Base-by-base conservation (phyloP, 2,329 filamentous ascomycete genomes). In the Pleomassaria siparia region DNA sequence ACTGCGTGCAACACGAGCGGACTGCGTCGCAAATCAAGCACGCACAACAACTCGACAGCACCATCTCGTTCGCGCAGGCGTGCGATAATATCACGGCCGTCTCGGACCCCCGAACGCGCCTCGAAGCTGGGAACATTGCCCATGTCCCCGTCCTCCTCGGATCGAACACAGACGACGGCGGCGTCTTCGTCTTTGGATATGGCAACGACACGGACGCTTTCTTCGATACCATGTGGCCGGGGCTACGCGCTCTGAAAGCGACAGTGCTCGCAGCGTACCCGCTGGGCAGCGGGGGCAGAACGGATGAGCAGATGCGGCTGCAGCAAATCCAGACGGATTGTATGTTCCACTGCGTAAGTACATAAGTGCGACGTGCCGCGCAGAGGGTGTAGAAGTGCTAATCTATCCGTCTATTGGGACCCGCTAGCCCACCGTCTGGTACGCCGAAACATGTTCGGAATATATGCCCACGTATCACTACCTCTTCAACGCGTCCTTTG, bases 401-500 rank as follows among this genome's bases (percentile, higher is more conserved):
- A 29, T n/a, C 26, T n/a, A n/a, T n/a, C 26, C 26, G 26, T n/a
- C 33, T 43, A 33, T 13, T 43, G 20, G 8, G 29, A 16, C 11
- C 35, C 13, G n/a, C 28, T 40, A 46, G 35, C 46, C 30, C 7
- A 30, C 46, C 3, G 18, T 46, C 2, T 49, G 41, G 37, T 40
- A 49, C 39, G 46, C 32, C 20, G 24, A 40, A 4, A 46, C 46
- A n/a, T 43, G 42, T 11, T 21, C 46, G 13, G 30, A 24, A 24
- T 26, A 21, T 21, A 46, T n/a, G 7, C 22, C 21, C 9, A 52
- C 49, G 2, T 52, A 46, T 20, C 49, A 46, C 41, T 54, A 47
- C 30, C 40, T 50, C 22, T 67, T 60, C 53, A 68, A 66, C 44
- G 61, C 64, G 4, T 55, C 58, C 1, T 66, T 66, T 41, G 21